These are phyloP conservation scores for Fusarium temperatum DNA, from an alignment of 2,329 filamentous ascomycete genomes.

Conservation along the genomic window DNA sequence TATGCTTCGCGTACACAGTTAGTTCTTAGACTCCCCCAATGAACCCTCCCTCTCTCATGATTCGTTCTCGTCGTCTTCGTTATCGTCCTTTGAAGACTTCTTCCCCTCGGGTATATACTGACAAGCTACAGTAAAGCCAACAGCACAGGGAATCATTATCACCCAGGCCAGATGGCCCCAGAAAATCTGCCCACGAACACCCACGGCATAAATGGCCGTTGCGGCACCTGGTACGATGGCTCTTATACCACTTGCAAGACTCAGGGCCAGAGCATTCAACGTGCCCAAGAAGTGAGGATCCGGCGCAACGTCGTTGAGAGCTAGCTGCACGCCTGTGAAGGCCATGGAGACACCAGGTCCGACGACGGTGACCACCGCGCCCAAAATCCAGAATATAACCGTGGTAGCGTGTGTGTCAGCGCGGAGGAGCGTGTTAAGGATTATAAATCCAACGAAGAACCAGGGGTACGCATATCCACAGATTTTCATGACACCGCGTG, in stretches of 20 bases:
- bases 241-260: constrained; percentile 67
- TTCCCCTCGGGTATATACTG: constrained; percentile 44
- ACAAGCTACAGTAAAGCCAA: constrained; percentile 39
- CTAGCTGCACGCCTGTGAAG: constrained; percentile 77
- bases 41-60: background rate
- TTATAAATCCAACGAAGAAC: constrained; percentile 68
- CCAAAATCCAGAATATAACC: constrained; percentile 65
- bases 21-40: background rate
- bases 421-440: constrained; percentile 59
- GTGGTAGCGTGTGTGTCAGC: constrained; percentile 48
- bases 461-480: constrained; percentile 68
- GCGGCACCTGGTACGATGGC: constrained; percentile 73
- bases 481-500: constrained; percentile 68
- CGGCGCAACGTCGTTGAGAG: constrained; percentile 78
- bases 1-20: background rate
- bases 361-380: constrained; percentile 54
- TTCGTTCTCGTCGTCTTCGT: constrained; percentile 16
- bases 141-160: constrained; percentile 46
- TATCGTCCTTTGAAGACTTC: constrained; percentile 12
- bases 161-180: constrained; percentile 63
- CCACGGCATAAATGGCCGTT: constrained; percentile 73
- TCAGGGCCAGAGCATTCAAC: constrained; percentile 71
- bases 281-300: constrained; percentile 71
- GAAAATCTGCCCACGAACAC: constrained; percentile 68
- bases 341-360: constrained; percentile 73